Evolutionary conservation across 208 protist species (phyloP), one percentile per base, ranked within the genome.

Genomic region (Trypanosoma boissoni): DNA sequence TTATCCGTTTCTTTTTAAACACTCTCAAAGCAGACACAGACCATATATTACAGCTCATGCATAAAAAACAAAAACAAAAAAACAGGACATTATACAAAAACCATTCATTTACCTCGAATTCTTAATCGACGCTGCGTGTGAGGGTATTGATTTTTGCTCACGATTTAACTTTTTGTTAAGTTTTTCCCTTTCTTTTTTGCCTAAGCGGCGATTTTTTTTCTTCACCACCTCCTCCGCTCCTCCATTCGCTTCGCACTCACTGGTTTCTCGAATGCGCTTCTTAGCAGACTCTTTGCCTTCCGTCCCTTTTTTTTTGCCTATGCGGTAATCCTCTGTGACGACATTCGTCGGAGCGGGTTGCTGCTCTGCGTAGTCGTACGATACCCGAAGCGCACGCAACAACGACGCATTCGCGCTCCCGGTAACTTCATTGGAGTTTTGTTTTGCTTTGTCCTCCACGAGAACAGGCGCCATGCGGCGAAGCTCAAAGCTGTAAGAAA

Each of bases 401-500:
- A 88, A 34, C 5, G 77, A 62, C n/a, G 52, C 64, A 45, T 68
- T 68, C 7, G 27, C n/a, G n/a, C n/a, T 51, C 8, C 56, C 39
- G 0, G 55, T 45, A 7, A 28, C 21, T 4, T 2, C 34, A 20
- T 3, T 1, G 1, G 23, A 16, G 32, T 61, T 49, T 9, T 49
- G 24, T 16, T n/a, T 49, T 10, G 48, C 44, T 23, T 44, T 48
- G 2, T 29, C 23, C 10, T 16, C 55, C 16, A 58, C 55, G 21
- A 86, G 48, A 18, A 94, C 67, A 20, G 88, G 88, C 1, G 80
- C 68, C 88, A 94, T 94, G 52, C 88, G 81, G 16, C 88, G 82
- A n/a, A 94, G 74, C 56, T 94, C 88, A 51, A 94, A 94, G 61
- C 84, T 92, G 72, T 94, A 94, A 24, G 88, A 79, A 24, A 55